Conservation (phyloP, 73 alveolate species). For the Tetrahymena borealis region DNA sequence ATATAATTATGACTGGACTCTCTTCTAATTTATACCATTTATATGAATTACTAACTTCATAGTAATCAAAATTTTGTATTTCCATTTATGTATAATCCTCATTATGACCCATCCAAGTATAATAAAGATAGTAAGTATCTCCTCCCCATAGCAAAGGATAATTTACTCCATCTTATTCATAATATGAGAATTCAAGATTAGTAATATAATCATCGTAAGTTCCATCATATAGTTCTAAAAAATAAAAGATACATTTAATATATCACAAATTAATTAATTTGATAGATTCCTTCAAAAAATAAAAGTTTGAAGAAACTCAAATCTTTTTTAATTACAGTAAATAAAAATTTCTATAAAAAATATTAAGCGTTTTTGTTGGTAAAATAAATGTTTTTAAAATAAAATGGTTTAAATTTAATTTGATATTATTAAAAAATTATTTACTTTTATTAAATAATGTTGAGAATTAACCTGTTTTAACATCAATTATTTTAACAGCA, state of each 20-base stretch:
- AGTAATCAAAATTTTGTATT: neutral
- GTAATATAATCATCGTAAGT: neutral
- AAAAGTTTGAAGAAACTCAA: too few relatives aligned
- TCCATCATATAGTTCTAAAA: neutral
- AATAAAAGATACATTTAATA: neutral
- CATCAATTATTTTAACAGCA: neutral
- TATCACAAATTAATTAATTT: neutral
- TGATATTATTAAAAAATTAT: too few relatives aligned
- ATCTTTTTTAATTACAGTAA: too few relatives aligned
- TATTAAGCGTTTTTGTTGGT: too few relatives aligned
- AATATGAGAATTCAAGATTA: neutral
- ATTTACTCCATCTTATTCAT: neutral
- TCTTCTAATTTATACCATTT: neutral
- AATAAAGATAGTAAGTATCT: neutral
- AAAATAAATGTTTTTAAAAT: too few relatives aligned
- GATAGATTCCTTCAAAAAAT: too few relatives aligned
- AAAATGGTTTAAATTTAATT: neutral
- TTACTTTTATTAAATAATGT: neutral
- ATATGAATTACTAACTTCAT: neutral
- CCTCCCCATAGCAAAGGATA: neutral
- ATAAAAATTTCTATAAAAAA: too few relatives aligned
- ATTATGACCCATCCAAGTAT: neutral
- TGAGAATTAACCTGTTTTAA: neutral
- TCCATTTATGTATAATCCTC: neutral
- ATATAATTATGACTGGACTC: neutral